Evolutionary conservation across 2,329 filamentous ascomycete species (phyloP).

Genomic region (Cordyceps pruinosa): DNA sequence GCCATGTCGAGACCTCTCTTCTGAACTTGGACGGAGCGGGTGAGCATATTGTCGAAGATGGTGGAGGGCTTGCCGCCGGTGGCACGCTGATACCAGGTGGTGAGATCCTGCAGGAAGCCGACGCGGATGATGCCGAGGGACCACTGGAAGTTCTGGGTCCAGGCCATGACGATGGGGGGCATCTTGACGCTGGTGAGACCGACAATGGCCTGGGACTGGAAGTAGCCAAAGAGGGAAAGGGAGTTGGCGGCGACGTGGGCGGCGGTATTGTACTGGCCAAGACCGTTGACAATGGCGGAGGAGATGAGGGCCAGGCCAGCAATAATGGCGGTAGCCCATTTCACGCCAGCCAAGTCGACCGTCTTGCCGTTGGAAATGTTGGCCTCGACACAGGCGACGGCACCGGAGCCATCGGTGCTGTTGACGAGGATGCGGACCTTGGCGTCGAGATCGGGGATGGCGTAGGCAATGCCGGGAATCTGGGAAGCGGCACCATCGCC

Average conservation of each 20-base stretch:
- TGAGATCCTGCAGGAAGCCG: slow-evolving; percentile 75
- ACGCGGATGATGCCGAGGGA: slow-evolving; percentile 92
- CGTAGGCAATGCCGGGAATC: slow-evolving; percentile 81
- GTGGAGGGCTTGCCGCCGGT: slow-evolving; percentile 82
- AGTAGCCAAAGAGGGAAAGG: slow-evolving; percentile 85
- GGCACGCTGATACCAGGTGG: slow-evolving; percentile 92
- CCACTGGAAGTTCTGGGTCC: slow-evolving; percentile 98
- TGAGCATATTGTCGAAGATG: slow-evolving; percentile 67
- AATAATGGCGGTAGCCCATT: slow-evolving; percentile 84
- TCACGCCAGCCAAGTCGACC: slow-evolving; percentile 80
- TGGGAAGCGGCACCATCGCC: slow-evolving; percentile 48
- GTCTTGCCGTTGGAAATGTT: slow-evolving; percentile 86
- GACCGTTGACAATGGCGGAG: slow-evolving; percentile 81
- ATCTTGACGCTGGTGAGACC: slow-evolving; percentile 75
- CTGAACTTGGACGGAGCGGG: slow-evolving; percentile 73
- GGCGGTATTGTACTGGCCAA: slow-evolving; percentile 89
- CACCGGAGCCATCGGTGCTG: slow-evolving; percentile 50
- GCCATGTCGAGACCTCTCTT: slow-evolving; percentile 39
- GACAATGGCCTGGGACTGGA: slow-evolving; percentile 88
- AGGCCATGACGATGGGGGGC: slow-evolving; percentile 81
- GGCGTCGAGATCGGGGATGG: slow-evolving; percentile 85
- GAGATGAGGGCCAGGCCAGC: slow-evolving; percentile 76
- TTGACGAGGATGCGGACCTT: slow-evolving; percentile 78
- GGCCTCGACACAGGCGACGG: slow-evolving; percentile 81
- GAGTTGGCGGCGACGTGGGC: slow-evolving; percentile 92